phyloP scores from a whole-genome alignment of 208 protist species.

The Crithidia bombi region DNA sequence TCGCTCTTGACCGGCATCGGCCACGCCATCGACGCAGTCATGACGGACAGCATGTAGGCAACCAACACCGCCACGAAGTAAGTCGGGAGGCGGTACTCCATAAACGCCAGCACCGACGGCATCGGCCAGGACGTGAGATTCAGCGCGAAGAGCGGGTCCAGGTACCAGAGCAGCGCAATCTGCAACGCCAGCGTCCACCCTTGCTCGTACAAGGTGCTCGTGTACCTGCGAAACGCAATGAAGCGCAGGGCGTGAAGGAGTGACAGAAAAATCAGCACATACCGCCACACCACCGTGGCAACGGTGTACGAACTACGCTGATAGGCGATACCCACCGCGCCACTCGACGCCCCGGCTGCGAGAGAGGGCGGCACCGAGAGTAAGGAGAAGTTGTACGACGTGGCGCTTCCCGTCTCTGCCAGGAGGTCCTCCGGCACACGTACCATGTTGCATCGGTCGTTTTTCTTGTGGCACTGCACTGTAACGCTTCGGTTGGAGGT shows the following conservation, averaged over 20 bases:
- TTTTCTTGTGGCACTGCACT: constrained; percentile 31
- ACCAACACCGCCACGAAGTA: constrained; percentile 78
- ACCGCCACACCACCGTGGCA: constrained; percentile 66
- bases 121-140: constrained; percentile 39
- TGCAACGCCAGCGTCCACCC: constrained; percentile 71
- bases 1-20: not conserved
- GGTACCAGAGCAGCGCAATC: constrained; percentile 71
- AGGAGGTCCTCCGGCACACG: constrained; percentile 42
- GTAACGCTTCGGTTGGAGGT: constrained; percentile 10
- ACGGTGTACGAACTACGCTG: constrained; percentile 65
- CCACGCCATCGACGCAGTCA: constrained; percentile 83
- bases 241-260: constrained; percentile 73
- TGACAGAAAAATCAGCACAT: constrained; percentile 66
- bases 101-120: constrained; percentile 65
- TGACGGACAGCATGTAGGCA: constrained; percentile 86
- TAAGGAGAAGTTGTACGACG: constrained; percentile 14
- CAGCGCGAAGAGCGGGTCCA: constrained; percentile 71
- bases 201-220: constrained; percentile 78
- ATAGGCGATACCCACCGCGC: constrained; percentile 61
- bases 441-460: constrained; percentile 30
- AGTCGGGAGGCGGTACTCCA: constrained; percentile 76
- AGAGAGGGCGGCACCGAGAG: constrained; percentile 16
- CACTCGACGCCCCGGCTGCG: constrained; percentile 16
- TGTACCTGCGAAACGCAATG: constrained; percentile 64
- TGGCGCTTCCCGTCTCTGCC: not conserved